Evolutionary conservation across 805 yeast species (phyloP), one percentile per base, ranked within the genome.

Genomic region (Priceomyces haplophilus): DNA sequence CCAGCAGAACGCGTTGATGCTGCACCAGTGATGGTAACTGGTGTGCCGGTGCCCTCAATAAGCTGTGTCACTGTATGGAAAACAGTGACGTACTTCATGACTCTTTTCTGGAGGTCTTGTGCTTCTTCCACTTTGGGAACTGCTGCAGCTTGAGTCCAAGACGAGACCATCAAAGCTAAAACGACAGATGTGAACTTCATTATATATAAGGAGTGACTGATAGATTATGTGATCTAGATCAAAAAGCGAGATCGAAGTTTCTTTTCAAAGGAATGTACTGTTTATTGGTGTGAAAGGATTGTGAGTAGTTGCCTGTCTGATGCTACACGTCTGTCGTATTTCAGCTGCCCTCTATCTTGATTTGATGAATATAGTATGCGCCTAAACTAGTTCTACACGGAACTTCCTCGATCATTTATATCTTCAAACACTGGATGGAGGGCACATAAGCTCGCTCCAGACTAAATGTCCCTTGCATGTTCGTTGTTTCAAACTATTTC

Each of bases 121-220:
- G 21, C 37, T 34, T 34, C 37, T 34, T 34, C 37, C 27, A 59
- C 37, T 25, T 48, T 64, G 15, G 69, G 68, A 35, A 54, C 64
- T 12, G 67, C 62, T 24, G 49, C 49, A 34, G 59, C 59, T 32
- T 41, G 34, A 18, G 47, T 55, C 23, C 46, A 42, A 34, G 44
- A 31, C 20, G 52, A 40, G 24, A 41, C 38, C 21, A 54, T 41
- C 20, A 52, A 44, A 19, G 57, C 45, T 24, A 58, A 46, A 38
- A 51, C 40, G 37, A 54, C 33, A 24, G 48, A 38, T 37, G 54
- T 46, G 20, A 48, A 51, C 39, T 50, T 54, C 58, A 55, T 54
- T 16, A 18, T 34, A 23, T 16, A 18, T 34, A 23, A 34, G 21
- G 37, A 34, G 18, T 34, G 37, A 13, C 18, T 19, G 15, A 19